phyloP scores from a whole-genome alignment of 78 protist species.

The Cavenderia fasciculata region DNA sequence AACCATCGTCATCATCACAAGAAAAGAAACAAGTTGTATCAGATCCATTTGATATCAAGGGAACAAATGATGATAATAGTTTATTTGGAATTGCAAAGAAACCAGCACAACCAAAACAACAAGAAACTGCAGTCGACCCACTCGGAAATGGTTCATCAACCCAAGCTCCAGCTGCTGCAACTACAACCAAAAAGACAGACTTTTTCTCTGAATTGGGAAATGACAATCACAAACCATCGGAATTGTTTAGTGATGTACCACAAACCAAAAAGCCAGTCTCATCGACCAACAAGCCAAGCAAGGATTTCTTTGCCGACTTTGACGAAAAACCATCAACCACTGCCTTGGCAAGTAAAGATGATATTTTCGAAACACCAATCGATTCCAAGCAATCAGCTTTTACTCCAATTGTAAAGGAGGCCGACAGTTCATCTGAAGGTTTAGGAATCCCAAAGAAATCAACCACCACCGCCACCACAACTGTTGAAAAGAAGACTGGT shows the following conservation, averaged over 20 bases:
- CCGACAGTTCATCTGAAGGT: not conserved
- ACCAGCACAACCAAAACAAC: not conserved
- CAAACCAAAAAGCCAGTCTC: not conserved
- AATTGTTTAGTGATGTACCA: slow-evolving; percentile 1
- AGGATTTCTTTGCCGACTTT: slow-evolving; percentile 16
- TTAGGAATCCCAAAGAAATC: not conserved
- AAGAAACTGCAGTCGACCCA: not conserved
- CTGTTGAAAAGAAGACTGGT: not conserved
- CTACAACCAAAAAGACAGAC: not conserved
- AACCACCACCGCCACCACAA: not conserved
- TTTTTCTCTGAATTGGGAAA: not conserved
- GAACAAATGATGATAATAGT: not conserved
- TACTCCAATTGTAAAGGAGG: not conserved
- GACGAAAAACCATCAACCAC: slow-evolving; percentile 18
- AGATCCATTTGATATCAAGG: not conserved
- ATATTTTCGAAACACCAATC: slow-evolving; percentile 8
- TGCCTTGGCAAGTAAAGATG: slow-evolving; percentile 1
- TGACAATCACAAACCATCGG: not conserved
- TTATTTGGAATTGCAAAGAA: too few relatives aligned
- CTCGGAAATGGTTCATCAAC: not conserved
- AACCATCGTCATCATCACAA: not conserved
- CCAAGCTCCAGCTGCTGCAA: not conserved
- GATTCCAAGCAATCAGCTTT: not conserved
- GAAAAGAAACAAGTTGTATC: not conserved
- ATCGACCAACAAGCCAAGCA: not conserved